Percentiles rank a stretch among this genome's conserved stretches.
Conservation (phyloP, 768 basidiomycete genomes). For the Auricularia heimuer region DNA sequence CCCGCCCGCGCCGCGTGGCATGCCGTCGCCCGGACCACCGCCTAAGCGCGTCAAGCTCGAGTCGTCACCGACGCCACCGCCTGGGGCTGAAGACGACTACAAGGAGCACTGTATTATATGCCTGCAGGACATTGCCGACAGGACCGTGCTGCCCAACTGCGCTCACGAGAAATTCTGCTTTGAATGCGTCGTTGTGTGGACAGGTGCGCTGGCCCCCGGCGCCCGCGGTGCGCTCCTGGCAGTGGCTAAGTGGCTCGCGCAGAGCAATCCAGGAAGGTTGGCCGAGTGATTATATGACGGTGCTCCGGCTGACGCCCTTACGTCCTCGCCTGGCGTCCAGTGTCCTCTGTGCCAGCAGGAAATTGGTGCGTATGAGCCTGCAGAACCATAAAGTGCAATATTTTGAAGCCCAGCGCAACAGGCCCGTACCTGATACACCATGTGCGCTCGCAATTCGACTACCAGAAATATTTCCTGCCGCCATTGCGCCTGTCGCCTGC, state of each 20-base stretch:
- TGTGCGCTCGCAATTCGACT: slow-evolving; percentile 70
- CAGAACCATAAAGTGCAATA: too few species aligned
- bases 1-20: neutral
- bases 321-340: slow-evolving; percentile 26
- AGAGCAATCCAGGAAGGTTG: slow-evolving; percentile 20
- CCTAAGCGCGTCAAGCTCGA: slow-evolving; percentile 33
- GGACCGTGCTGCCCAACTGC: slow-evolving; percentile 74
- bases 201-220: slow-evolving; percentile 41
- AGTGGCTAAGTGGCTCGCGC: neutral
- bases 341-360: slow-evolving; percentile 67
- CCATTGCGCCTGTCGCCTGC: slow-evolving; percentile 48
- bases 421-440: slow-evolving; percentile 68
- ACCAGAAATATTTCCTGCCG: slow-evolving; percentile 66
- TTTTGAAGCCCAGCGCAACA: neutral
- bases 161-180: slow-evolving; percentile 87
- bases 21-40: slow-evolving; percentile 15
- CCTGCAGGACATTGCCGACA: slow-evolving; percentile 63
- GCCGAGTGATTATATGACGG: neutral
- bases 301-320: slow-evolving; percentile 35
- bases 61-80: slow-evolving; percentile 13
- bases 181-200: slow-evolving; percentile 80
- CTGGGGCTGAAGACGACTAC: slow-evolving; percentile 26
- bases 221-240: neutral
- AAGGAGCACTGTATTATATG: slow-evolving; percentile 79
- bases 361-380: slow-evolving; percentile 25